A percentile compares a stretch with the other conserved stretches of the same genome.
These are phyloP conservation scores for Boletus hoseneyae DNA, from an alignment of 1,284 basidiomycete species.

Conservation along the genomic window DNA sequence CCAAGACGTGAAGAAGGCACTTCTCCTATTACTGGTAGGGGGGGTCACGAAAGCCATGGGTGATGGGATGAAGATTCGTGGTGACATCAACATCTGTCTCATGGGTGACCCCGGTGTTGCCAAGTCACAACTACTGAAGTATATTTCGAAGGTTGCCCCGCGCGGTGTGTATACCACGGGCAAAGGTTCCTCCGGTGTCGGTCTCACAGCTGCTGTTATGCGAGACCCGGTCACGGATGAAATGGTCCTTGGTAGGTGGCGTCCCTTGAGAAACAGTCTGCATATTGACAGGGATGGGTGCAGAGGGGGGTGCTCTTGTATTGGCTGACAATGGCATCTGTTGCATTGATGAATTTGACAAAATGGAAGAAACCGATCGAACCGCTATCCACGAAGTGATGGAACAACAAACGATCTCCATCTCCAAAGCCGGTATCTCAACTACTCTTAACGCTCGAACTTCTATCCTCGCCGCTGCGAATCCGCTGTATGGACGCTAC, in stretches of 20 bases:
- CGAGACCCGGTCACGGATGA: conserved; percentile 99
- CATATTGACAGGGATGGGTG: conserved; percentile 9
- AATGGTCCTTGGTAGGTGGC: conserved; percentile 88
- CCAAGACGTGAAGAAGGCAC: conserved; percentile 95
- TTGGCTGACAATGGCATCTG: conserved; percentile 99
- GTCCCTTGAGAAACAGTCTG: background rate
- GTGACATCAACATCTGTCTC: conserved; percentile 95
- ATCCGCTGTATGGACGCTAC: conserved; percentile 97
- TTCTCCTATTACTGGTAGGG: conserved; percentile 92
- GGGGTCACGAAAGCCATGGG: conserved; percentile 94
- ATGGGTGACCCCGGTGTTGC: conserved; percentile 99
- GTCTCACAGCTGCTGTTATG: conserved; percentile 99
- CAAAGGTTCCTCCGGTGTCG: conserved; percentile 96
- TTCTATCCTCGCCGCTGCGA: conserved; percentile 96
- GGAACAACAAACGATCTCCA: conserved; percentile 99
- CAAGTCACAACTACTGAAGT: conserved; percentile 97
- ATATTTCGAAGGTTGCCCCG: conserved; percentile 98
- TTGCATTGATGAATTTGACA: conserved; percentile 99
- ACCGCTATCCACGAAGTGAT: conserved; percentile 99
- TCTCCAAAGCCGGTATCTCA: conserved; percentile 98
- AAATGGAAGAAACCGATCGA: conserved; percentile 98
- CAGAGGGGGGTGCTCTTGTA: conserved; percentile 98
- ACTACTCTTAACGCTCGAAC: conserved; percentile 99
- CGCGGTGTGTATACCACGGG: conserved; percentile 98
- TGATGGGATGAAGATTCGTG: conserved; percentile 98